Conservation (phyloP, 306 rosid species). For the Vicia faba region DNA sequence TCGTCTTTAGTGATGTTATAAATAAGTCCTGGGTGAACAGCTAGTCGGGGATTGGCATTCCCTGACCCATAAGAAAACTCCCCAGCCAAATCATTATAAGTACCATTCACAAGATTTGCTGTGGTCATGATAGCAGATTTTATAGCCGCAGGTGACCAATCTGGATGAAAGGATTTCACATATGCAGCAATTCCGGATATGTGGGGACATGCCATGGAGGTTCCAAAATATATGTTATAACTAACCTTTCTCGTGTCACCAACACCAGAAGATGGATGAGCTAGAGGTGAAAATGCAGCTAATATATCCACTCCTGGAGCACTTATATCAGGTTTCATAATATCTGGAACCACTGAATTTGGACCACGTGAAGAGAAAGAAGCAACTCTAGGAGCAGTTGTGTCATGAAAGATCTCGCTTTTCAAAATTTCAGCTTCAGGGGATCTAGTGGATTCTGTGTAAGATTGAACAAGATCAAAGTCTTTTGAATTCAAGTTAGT, state of each 20-base stretch:
- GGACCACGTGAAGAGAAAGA: slow-evolving; percentile 12
- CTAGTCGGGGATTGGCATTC: neutral
- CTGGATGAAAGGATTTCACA: slow-evolving; percentile 7
- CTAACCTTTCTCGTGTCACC: neutral
- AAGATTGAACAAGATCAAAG: neutral
- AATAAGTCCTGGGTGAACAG: slow-evolving; percentile 15
- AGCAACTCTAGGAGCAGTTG: neutral
- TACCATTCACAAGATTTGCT: neutral
- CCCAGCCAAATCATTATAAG: neutral
- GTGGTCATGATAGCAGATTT: slow-evolving; percentile 1
- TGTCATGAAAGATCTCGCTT: neutral
- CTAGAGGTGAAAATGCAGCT: neutral
- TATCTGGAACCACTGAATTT: neutral
- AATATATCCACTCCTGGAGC: slow-evolving; percentile 22
- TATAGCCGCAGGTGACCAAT: neutral
- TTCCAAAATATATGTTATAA: neutral
- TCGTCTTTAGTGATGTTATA: slow-evolving; percentile 11
- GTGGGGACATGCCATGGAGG: slow-evolving; percentile 25
- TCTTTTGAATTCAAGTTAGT: neutral
- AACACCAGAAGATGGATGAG: accelerated
- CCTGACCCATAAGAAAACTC: slow-evolving; percentile 26
- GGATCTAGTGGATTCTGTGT: neutral
- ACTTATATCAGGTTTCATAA: slow-evolving; percentile 23
- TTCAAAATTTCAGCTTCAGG: slow-evolving; percentile 1
- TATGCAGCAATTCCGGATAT: slow-evolving; percentile 10